Conservation (phyloP, 768 basidiomycete genomes). For the Podaxis mareebaensis region DNA sequence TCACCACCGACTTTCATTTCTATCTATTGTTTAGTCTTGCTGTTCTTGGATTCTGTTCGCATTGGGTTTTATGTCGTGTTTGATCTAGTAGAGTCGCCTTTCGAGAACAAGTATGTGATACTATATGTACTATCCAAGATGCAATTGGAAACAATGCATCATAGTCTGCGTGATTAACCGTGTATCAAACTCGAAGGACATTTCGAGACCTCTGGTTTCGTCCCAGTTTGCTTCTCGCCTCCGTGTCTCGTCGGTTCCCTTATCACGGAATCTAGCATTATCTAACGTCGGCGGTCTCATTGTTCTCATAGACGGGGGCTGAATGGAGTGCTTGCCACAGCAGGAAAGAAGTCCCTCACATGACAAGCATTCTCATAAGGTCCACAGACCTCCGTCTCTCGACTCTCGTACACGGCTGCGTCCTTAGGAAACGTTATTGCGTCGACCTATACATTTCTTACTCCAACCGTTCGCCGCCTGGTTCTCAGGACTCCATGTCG, state of each 20-base stretch:
- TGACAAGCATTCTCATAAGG: not conserved
- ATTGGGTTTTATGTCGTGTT: slow-evolving; percentile 9
- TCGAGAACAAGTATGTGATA: not conserved
- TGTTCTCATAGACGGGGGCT: not conserved
- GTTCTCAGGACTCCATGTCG: not conserved
- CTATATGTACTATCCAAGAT: not conserved
- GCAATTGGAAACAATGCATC: not conserved
- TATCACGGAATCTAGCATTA: slow-evolving; percentile 39
- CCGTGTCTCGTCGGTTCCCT: slow-evolving; percentile 49
- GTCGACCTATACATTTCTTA: not conserved
- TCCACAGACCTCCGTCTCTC: not conserved
- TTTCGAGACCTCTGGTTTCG: slow-evolving; percentile 43
- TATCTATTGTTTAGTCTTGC: slow-evolving; percentile 4
- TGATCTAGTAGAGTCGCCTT: not conserved
- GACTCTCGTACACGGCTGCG: not conserved
- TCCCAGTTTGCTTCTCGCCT: slow-evolving; percentile 45
- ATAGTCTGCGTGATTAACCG: not conserved
- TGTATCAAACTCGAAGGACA: slow-evolving; percentile 34
- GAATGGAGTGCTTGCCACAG: not conserved
- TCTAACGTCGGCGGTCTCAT: not conserved
- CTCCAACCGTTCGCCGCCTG: not conserved
- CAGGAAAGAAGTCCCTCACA: not conserved
- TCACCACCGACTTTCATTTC: slow-evolving; percentile 7
- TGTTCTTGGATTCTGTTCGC: slow-evolving; percentile 7
- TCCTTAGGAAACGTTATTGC: not conserved